Percentiles rank a stretch among this genome's conserved stretches.
Conservation (phyloP, 2,329 filamentous ascomycete species). For the Fusarium kyushuense region DNA sequence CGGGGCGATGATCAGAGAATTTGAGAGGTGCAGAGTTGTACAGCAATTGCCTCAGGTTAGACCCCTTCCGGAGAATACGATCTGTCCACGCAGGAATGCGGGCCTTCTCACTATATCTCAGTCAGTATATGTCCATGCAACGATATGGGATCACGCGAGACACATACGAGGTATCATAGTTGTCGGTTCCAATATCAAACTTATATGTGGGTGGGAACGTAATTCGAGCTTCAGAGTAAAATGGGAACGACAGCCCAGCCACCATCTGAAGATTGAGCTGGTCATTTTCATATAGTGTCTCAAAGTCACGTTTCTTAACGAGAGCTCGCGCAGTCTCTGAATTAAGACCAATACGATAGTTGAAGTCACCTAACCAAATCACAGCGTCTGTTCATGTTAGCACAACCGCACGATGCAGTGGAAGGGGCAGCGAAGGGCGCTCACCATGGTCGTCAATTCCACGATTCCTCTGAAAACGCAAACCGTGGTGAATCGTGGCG, state of each 20-base stretch:
- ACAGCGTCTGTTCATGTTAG: constrained; percentile 68
- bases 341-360: constrained; percentile 91
- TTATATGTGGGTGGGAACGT: constrained; percentile 95
- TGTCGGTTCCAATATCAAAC: constrained; percentile 88
- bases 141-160: not conserved
- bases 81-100: constrained; percentile 98
- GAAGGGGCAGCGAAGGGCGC: constrained; percentile 15
- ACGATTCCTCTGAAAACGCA: constrained; percentile 91
- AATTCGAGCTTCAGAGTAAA: constrained; percentile 90
- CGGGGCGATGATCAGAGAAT: constrained; percentile 96
- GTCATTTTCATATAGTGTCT: constrained; percentile 88
- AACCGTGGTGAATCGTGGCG: constrained; percentile 84
- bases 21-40: constrained; percentile 85
- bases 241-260: constrained; percentile 87
- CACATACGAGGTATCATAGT: constrained; percentile 88
- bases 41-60: constrained; percentile 82
- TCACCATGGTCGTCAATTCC: constrained; percentile 90
- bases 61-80: constrained; percentile 87
- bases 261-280: constrained; percentile 98
- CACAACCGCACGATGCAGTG: constrained; percentile 14
- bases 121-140: constrained; percentile 29
- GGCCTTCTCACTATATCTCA: constrained; percentile 78
- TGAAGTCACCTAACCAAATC: constrained; percentile 98
- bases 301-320: constrained; percentile 78
- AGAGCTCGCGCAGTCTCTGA: constrained; percentile 82